These are phyloP conservation scores for Talaromyces albobiverticillius DNA, from an alignment of 2,329 filamentous ascomycete genomes.

Conservation along the genomic window DNA sequence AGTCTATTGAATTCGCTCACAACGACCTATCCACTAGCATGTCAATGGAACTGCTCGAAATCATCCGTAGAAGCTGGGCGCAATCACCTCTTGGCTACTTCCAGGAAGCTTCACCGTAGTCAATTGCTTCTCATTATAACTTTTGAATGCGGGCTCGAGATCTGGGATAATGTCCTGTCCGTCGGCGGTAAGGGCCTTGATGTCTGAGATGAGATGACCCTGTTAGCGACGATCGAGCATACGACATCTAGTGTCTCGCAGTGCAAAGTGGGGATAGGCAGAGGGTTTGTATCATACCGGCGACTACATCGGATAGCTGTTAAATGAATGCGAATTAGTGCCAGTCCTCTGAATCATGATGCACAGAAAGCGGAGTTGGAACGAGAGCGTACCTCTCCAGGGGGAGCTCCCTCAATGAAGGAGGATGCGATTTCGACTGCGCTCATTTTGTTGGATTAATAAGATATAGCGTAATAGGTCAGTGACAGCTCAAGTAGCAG, in stretches of 20 bases:
- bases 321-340: background rate
- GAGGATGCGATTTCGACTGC: slow-evolving; percentile 66
- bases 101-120: slow-evolving; percentile 85
- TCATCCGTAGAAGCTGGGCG: background rate
- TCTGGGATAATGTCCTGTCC: slow-evolving; percentile 66
- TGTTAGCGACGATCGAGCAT: background rate
- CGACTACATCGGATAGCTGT: slow-evolving; percentile 82
- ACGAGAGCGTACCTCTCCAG: slow-evolving; percentile 72
- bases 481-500: background rate
- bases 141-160: slow-evolving; percentile 79
- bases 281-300: slow-evolving; percentile 56
- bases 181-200: slow-evolving; percentile 77
- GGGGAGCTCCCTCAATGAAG: slow-evolving; percentile 91
- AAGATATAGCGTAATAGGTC: background rate
- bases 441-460: slow-evolving; percentile 30
- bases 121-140: slow-evolving; percentile 96
- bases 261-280: background rate
- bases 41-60: background rate
- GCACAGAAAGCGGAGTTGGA: background rate
- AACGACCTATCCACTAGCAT: slow-evolving; percentile 54
- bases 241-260: background rate
- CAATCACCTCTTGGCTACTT: slow-evolving; percentile 67
- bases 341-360: background rate
- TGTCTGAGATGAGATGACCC: slow-evolving; percentile 58
- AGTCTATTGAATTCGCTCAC: slow-evolving; percentile 84